Percentiles rank a stretch among this genome's conserved stretches.
Conservation (phyloP, 371 early-diverging fungal genomes). For the Sporodiniella umbellata region DNA sequence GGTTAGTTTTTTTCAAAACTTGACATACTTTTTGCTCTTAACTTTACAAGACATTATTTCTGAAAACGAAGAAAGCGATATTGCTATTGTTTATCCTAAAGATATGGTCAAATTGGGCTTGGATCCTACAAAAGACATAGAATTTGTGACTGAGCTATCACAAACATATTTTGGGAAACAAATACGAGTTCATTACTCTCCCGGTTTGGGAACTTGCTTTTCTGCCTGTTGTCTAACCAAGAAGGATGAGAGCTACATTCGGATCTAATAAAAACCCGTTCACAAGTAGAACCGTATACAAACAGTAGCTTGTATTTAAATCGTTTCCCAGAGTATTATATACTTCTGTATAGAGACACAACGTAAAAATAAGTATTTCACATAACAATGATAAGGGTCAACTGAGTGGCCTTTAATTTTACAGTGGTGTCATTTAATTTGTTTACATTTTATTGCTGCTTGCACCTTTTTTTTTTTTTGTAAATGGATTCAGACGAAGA, state of each 20-base stretch:
- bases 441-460: not conserved
- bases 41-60: constrained; percentile 29
- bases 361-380: not conserved
- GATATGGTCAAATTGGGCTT: constrained; percentile 48
- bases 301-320: no score
- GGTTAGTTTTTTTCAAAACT: constrained; percentile 39
- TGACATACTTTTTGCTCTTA: constrained; percentile 29
- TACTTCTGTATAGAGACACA: no score
- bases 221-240: not conserved
- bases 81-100: constrained; percentile 23
- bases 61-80: constrained; percentile 19
- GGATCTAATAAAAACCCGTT: not conserved
- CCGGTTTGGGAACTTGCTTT: not conserved
- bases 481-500: constrained; percentile 35
- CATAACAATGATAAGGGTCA: no score
- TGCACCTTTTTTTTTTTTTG: not conserved
- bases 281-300: no score
- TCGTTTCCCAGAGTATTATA: no score
- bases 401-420: no score
- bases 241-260: not conserved
- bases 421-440: no score
- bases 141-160: constrained; percentile 40
- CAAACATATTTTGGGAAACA: constrained; percentile 38
- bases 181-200: constrained; percentile 22
- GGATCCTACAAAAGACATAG: constrained; percentile 37